Percentiles rank a stretch among this genome's conserved stretches.
Conservation (phyloP, 306 rosid genomes). For the Prunus salicina region DNA sequence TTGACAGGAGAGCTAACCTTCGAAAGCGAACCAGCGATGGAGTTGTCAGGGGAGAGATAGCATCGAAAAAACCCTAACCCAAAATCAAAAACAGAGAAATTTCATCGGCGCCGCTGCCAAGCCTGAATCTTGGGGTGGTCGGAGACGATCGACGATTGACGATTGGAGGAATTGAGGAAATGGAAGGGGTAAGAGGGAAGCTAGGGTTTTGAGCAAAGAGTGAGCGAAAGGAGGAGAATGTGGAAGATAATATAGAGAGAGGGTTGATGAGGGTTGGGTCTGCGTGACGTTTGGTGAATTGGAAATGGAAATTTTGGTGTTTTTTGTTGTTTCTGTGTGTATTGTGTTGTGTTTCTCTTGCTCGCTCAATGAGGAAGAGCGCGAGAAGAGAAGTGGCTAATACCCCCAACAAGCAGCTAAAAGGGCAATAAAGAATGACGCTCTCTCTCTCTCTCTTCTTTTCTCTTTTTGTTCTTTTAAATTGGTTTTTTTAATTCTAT, state of each 20-base stretch:
- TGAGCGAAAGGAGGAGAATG: not conserved
- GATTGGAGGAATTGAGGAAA: not conserved
- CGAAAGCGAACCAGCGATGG: slow-evolving; percentile 41
- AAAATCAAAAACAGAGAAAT: not conserved
- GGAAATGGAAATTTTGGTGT: slow-evolving; percentile 4
- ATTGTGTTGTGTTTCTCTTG: slow-evolving; percentile 1
- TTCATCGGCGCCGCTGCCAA: not conserved
- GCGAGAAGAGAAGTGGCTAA: slow-evolving; percentile 24
- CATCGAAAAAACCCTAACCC: slow-evolving; percentile 26
- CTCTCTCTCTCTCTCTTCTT: not conserved
- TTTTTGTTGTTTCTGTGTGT: not conserved
- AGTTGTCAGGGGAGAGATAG: slow-evolving; percentile 4
- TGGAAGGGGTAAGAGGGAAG: not conserved
- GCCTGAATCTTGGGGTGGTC: slow-evolving; percentile 10
- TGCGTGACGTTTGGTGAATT: not conserved
- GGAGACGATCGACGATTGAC: not conserved
- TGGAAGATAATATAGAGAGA: not conserved
- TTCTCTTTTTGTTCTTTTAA: not conserved
- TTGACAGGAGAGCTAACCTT: slow-evolving; percentile 25
- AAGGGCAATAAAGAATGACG: not conserved
- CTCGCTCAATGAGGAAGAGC: slow-evolving; percentile 23
- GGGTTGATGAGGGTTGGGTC: not conserved
- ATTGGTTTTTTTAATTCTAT: not conserved
- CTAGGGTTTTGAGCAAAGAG: slow-evolving; percentile 11
- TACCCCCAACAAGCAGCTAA: not conserved